Evolutionary conservation across 2,329 filamentous ascomycete species (phyloP), one percentile per base, ranked within the genome.

Genomic region (Parafenestella ontariensis): DNA sequence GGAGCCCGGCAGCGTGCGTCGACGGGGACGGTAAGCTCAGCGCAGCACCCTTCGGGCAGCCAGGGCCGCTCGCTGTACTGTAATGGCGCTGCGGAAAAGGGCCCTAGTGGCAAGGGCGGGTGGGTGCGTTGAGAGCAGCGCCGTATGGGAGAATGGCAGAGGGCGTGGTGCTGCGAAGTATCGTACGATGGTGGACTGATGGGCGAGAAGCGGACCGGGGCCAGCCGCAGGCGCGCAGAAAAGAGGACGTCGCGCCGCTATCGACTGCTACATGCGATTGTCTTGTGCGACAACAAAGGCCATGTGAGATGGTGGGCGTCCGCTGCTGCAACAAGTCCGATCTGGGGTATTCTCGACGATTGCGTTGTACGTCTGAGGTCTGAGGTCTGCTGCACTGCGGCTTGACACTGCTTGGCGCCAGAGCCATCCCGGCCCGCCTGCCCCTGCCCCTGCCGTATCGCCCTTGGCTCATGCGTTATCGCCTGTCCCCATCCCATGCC

Each of bases 111-210:
- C 39, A 52, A 43, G 43, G 55, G 54, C 33, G 26, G 21, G 37
- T 41, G 48, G 29, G 21, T 46, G 58, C 24, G 9, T 31, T 48
- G 53, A 44, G 31, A n/a, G n/a, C n/a, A n/a, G n/a, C n/a, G n/a
- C n/a, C 37, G 42, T 51, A 31, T 43, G 49, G 46, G 41, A 49
- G 45, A 39, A 43, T 33, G 41, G 39, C 47, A 44, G 42, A 46
- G 40, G 46, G 43, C 48, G 45, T n/a, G 48, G 52, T 58, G 56
- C 48, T 44, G 34, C 42, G 46, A 49, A 26, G 48, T 46, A 47
- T 59, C 48, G 56, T 56, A 52, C 44, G 56, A 59, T 59, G n/a
- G 45, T 47, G 45, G 45, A 47, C 45, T 47, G 45, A 47, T 39
- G 34, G n/a, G 34, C 34, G 10, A 9, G 8, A 47, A 39, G 15